A percentile compares a stretch with the other conserved stretches of the same genome.
These are phyloP conservation scores for Cutaneotrichosporon spelunceum DNA, from an alignment of 1,284 basidiomycete genomes.

Conservation along the genomic window DNA sequence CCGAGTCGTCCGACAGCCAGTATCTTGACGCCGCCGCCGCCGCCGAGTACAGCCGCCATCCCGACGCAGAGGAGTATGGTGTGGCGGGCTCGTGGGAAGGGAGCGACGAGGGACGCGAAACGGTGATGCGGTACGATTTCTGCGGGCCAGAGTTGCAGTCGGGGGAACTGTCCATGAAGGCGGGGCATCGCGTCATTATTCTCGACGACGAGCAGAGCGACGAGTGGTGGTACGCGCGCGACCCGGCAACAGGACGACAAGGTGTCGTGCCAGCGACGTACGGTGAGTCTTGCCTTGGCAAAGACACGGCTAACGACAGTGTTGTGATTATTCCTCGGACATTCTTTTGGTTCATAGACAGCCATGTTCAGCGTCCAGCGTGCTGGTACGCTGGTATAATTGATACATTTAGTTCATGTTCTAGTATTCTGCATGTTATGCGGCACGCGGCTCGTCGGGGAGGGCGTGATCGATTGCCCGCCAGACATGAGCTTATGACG, in stretches of 20 bases:
- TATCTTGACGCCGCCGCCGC: conserved; percentile 12
- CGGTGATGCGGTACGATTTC: conserved; percentile 48
- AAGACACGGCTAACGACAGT: conserved; percentile 7
- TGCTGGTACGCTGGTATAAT: conserved; percentile 8
- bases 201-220: conserved; percentile 43
- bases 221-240: conserved; percentile 89
- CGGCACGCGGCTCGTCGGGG: too few relatives aligned
- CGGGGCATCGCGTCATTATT: conserved; percentile 43
- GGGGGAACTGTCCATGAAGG: conserved; percentile 46
- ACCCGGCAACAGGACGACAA: conserved; percentile 70
- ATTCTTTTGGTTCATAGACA: conserved; percentile 9
- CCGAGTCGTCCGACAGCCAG: conserved; percentile 11
- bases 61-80: conserved; percentile 44
- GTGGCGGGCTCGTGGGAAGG: conserved; percentile 29
- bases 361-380: not conserved
- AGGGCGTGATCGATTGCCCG: not conserved
- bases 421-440: conserved; percentile 5
- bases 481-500: not conserved
- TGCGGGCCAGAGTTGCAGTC: conserved; percentile 41
- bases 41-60: conserved; percentile 3
- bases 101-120: conserved; percentile 54
- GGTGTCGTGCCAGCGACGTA: conserved; percentile 86
- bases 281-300: conserved; percentile 34
- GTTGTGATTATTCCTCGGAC: conserved; percentile 9
- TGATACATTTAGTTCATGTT: conserved; percentile 7